Percentiles rank a stretch among this genome's conserved stretches.
Evolutionary conservation across 2,329 filamentous ascomycete species (phyloP).

Genomic region (Aspergillus pseudonomiae): DNA sequence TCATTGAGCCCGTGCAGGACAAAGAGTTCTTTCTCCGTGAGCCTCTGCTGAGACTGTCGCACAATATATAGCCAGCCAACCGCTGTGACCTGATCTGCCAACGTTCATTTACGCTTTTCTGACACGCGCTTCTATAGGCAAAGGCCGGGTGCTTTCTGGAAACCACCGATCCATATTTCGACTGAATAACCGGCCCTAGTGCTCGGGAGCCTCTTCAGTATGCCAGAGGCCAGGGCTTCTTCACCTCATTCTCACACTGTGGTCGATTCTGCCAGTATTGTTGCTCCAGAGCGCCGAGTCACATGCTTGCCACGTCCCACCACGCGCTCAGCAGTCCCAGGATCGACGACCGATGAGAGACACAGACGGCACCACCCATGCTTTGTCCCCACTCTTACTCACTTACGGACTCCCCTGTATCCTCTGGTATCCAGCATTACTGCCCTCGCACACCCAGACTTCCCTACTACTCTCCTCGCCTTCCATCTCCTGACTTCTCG

Average conservation of each 20-base stretch:
- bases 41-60: background rate
- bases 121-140: background rate
- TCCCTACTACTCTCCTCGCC: slow-evolving; percentile 41
- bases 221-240: background rate
- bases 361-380: slow-evolving; percentile 10
- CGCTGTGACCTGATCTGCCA: background rate
- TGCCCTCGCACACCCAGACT: slow-evolving; percentile 40
- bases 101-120: background rate
- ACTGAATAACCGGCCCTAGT: background rate
- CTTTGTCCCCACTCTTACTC: slow-evolving; percentile 24
- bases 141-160: too few relatives aligned
- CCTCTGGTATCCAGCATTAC: slow-evolving; percentile 43
- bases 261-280: background rate
- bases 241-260: background rate
- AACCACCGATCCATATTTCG: background rate
- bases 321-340: background rate
- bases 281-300: background rate
- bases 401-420: slow-evolving; percentile 34
- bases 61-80: background rate
- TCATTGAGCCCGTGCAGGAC: background rate
- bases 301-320: background rate
- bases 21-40: background rate
- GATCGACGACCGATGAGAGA: background rate
- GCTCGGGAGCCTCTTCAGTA: background rate
- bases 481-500: slow-evolving; percentile 45